Conservation (phyloP, 208 protist species). For the Leishmania guyanensis region DNA sequence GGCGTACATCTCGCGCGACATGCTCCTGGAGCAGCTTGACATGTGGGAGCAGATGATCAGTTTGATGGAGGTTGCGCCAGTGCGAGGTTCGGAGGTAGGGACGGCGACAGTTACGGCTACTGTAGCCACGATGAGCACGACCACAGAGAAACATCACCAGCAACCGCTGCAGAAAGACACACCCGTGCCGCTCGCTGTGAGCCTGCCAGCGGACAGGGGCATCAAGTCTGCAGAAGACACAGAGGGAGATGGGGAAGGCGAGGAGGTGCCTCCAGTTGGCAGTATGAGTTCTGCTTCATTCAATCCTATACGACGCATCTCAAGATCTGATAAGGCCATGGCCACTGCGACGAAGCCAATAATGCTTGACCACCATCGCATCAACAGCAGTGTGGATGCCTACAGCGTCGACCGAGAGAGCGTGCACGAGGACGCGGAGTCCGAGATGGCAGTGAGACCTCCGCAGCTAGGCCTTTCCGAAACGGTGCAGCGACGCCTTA, state of each 20-base stretch:
- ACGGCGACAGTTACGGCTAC: neutral
- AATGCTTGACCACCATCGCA: neutral
- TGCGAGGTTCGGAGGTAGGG: constrained; percentile 5
- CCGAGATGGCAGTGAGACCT: neutral
- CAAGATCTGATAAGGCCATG: neutral
- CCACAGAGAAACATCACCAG: neutral
- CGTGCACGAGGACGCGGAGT: neutral
- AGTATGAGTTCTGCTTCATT: neutral
- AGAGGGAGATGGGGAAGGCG: neutral
- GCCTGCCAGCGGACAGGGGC: too few species aligned
- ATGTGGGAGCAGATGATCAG: constrained; percentile 40
- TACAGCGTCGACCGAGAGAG: neutral
- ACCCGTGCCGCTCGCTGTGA: neutral
- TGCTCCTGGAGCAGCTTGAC: constrained; percentile 28
- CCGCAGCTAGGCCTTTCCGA: neutral
- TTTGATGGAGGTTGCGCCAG: constrained; percentile 25
- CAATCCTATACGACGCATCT: neutral
- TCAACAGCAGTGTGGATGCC: neutral
- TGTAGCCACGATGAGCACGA: neutral
- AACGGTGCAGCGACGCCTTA: neutral
- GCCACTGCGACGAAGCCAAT: neutral
- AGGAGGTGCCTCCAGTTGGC: neutral
- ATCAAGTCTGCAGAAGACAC: neutral
- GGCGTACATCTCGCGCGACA: constrained; percentile 43
- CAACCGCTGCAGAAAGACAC: neutral